A percentile compares a stretch with the other conserved stretches of the same genome.
These are phyloP conservation scores for Gleditsia sinensis DNA, from an alignment of 306 rosid genomes.

Conservation along the genomic window DNA sequence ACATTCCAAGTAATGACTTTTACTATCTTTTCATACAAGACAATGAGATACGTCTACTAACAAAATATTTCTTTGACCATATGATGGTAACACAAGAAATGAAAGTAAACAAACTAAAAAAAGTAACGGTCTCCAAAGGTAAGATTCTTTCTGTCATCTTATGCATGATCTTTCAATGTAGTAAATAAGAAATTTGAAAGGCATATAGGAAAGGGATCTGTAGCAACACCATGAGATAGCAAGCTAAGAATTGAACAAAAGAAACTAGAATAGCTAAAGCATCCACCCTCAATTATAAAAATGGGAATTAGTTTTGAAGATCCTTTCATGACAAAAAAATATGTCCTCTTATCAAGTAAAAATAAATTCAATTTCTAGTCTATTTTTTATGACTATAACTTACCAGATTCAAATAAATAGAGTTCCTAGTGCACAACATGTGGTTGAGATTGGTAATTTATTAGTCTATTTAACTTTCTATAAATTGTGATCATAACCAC, in stretches of 20 bases:
- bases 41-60: no score
- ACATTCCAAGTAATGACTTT: no score
- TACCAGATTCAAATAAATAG: conserved; percentile 19
- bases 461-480: conserved; percentile 3
- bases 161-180: conserved; percentile 1
- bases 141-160: conserved; percentile 4
- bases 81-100: no score
- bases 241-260: conserved; percentile 8
- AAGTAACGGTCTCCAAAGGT: background rate
- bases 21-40: no score
- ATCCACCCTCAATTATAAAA: background rate
- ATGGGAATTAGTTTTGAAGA: background rate
- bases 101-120: no score
- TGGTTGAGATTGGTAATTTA: conserved; percentile 14
- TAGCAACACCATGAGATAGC: conserved; percentile 19
- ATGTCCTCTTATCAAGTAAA: background rate
- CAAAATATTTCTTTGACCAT: no score
- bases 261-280: conserved; percentile 6
- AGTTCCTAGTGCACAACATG: conserved; percentile 14
- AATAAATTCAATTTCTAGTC: conserved; percentile 2
- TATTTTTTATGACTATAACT: conserved; percentile 5
- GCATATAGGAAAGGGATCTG: background rate
- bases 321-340: background rate
- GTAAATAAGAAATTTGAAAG: conserved; percentile 3
- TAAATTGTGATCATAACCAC: conserved; percentile 14